Evolutionary conservation across 352 stramenopile genomes (phyloP), one percentile per base, ranked within the genome.

Genomic region (Globisporangium nodosum): DNA sequence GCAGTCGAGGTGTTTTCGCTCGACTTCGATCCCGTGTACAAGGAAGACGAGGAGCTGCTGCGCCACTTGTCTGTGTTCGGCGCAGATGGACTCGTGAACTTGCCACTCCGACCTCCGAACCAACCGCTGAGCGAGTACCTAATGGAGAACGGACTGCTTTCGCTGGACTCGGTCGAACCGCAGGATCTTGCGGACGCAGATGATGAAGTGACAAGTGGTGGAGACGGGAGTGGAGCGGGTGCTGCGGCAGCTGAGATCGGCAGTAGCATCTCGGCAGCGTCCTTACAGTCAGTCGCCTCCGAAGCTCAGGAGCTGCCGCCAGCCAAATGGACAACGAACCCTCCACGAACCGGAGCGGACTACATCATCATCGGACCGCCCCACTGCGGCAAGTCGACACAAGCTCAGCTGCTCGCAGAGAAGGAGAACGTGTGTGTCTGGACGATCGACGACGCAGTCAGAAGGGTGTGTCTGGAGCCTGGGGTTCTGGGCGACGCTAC

Each of bases 1-100:
- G 56, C 81, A 0, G 71, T 98, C 5, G 94, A 98, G 63, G 81
- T 98, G 8, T 97, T 94, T 54, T 96, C 84, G 9, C 56, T 97
- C 13, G 90, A 97, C 54, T 97, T 96, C 69, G 90, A 97, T 54
- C 35, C 52, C 3, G 51, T 69, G 1, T 97, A 96, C 66, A 75
- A 84, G 5, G 63, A 87, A 54, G 94, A 98, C 46, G 94, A 98
- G 60, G 72, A 80, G 13, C 62, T 96, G 8, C 64, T 98, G 3
- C 73, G 73, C 0, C 68, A 69, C 30, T 51, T 90, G 9, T 49
- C 56, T 7, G 76, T 56, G 0, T 98, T 92, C 52, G 73, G 65
- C 40, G 59, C 74, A 5, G 77, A 92, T 33, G 85, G 88, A 16
- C 47, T 81, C 5, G 56, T 97, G 16, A 74, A 92, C 31, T 52